Conservation (phyloP, 345 rosid species). For the Limnanthes douglasii region DNA sequence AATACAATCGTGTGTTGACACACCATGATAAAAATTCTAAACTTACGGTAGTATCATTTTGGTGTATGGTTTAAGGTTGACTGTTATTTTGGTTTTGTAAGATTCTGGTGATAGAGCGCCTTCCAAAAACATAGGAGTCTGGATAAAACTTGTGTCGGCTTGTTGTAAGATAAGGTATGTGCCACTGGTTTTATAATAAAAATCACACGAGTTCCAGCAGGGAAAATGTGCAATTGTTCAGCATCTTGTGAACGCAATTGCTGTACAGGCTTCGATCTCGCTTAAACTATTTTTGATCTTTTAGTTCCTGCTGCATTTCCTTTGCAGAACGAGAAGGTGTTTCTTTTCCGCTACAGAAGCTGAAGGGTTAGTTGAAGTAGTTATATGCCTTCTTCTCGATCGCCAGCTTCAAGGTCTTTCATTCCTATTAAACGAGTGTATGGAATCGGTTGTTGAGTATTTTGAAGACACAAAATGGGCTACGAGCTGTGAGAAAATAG, state of each 20-base stretch:
- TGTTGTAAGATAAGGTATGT: conserved; percentile 55
- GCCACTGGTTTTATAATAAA: not conserved
- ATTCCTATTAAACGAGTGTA: conserved; percentile 27
- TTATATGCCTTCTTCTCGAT: conserved; percentile 37
- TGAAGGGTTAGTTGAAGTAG: conserved; percentile 39
- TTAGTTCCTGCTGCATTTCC: conserved; percentile 4
- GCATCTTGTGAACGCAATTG: not conserved
- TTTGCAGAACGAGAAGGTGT: conserved; percentile 31
- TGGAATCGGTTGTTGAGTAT: conserved; percentile 32
- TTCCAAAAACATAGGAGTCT: conserved; percentile 49
- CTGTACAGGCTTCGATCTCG: not conserved
- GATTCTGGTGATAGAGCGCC: conserved; percentile 40
- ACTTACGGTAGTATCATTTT: not conserved
- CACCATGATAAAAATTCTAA: no score
- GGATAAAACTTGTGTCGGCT: conserved; percentile 46
- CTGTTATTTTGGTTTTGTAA: conserved; percentile 16
- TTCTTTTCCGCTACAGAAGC: conserved; percentile 37
- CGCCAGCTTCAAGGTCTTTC: conserved; percentile 52
- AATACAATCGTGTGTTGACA: no score
- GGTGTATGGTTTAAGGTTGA: not conserved
- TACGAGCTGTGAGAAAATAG: conserved; percentile 40
- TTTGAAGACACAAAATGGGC: conserved; percentile 74
- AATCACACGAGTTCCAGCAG: no score
- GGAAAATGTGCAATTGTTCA: no score
- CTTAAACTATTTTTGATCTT: not conserved